Evolutionary conservation across 2,329 filamentous ascomycete genomes (phyloP).

Genomic region (Capronia epimyces): DNA sequence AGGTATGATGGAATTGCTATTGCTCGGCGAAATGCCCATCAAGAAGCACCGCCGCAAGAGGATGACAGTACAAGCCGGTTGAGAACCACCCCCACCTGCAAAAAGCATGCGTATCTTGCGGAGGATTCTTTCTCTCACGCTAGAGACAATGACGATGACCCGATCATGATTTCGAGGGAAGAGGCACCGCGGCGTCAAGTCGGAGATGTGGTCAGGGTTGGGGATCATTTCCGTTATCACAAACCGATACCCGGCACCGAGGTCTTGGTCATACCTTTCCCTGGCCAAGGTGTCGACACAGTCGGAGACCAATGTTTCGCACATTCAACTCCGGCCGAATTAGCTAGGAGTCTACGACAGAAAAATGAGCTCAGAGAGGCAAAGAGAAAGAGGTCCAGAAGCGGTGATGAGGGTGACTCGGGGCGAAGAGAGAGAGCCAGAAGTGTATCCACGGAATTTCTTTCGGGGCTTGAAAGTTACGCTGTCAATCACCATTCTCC

Average conservation of each 20-base stretch:
- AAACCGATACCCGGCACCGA: neutral
- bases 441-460: constrained; percentile 16
- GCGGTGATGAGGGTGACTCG: neutral
- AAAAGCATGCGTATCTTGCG: too few species aligned
- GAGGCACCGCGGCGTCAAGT: too few species aligned
- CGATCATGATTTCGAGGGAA: neutral
- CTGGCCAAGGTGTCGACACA: neutral
- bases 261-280: neutral
- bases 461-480: constrained; percentile 13
- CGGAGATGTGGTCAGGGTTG: neutral
- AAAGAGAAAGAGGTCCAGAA: neutral
- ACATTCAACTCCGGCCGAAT: constrained; percentile 1
- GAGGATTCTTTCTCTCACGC: too few species aligned
- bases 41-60: neutral
- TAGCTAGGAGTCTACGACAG: neutral
- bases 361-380: neutral
- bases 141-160: neutral
- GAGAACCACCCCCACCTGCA: neutral
- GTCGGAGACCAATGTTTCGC: neutral
- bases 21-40: neutral
- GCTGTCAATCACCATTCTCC: neutral
- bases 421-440: neutral
- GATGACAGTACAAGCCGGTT: neutral
- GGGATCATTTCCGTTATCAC: neutral
- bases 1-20: constrained; percentile 4